Evolutionary conservation across 1,139 yeast species (phyloP).

Genomic region (Scheffersomyces stambukii): DNA sequence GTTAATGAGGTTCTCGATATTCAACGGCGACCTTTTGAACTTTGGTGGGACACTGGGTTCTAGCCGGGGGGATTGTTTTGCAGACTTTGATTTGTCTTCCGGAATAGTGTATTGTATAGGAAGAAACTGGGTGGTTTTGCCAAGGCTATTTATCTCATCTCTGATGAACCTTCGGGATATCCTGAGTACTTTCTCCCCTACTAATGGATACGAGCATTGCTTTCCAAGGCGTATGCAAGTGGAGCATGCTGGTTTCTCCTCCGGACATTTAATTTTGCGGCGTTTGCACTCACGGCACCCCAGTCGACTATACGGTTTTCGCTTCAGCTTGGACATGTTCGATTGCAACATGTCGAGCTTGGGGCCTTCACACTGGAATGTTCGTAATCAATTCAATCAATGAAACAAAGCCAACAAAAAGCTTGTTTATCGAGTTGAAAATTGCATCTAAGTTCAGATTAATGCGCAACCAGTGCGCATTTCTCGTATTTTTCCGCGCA

Average conservation of each 20-base stretch:
- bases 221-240: conserved; percentile 21
- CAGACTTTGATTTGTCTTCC: conserved; percentile 3
- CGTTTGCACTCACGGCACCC: conserved; percentile 28
- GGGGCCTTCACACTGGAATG: too few species aligned
- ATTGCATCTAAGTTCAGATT: background rate
- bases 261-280: conserved; percentile 43
- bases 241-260: conserved; percentile 47
- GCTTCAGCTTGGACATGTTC: background rate
- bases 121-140: conserved; percentile 10
- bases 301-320: conserved; percentile 9
- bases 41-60: conserved; percentile 1
- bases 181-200: conserved; percentile 18
- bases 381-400: too few species aligned
- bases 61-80: conserved; percentile 1
- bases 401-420: background rate
- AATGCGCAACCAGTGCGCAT: background rate
- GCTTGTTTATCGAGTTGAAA: background rate
- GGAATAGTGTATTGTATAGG: conserved; percentile 12
- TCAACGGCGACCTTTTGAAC: conserved; percentile 4
- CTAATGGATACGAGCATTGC: conserved; percentile 19
- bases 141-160: conserved; percentile 10
- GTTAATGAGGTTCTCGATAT: conserved; percentile 10
- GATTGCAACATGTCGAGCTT: background rate
- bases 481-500: background rate
- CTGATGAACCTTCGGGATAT: conserved; percentile 10